Evolutionary conservation across 1,284 basidiomycete genomes (phyloP).

Genomic region (Cutaneotrichosporon sp.): DNA sequence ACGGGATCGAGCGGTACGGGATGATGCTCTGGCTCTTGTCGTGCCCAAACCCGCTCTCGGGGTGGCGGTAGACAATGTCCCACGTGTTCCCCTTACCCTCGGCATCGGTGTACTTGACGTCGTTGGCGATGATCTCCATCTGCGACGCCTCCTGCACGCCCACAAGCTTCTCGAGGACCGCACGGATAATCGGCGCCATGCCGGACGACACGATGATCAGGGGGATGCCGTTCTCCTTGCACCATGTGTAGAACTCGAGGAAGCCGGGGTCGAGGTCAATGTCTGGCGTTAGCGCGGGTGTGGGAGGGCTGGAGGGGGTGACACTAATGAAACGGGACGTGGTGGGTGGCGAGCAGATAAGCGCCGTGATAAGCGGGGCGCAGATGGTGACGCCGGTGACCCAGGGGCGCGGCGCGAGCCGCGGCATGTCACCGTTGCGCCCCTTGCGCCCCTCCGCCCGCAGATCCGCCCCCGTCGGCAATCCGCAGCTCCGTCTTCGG

Average conservation of each 20-base stretch:
- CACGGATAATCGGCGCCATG: slow-evolving; percentile 88
- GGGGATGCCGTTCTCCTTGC: slow-evolving; percentile 72
- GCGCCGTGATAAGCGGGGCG: not conserved
- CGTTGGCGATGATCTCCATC: slow-evolving; percentile 89
- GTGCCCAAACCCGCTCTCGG: slow-evolving; percentile 82
- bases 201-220: slow-evolving; percentile 94
- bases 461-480: not conserved
- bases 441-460: not conserved
- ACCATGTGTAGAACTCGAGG: slow-evolving; percentile 79
- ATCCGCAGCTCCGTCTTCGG: not conserved
- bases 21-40: slow-evolving; percentile 91
- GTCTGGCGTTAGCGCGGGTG: slow-evolving; percentile 58
- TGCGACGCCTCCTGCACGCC: slow-evolving; percentile 69
- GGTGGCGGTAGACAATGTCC: slow-evolving; percentile 85
- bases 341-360: not conserved
- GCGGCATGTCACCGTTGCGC: not conserved
- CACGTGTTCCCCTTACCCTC: slow-evolving; percentile 67
- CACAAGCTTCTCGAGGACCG: slow-evolving; percentile 73
- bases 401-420: not conserved
- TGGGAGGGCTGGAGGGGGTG: not conserved
- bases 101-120: slow-evolving; percentile 61
- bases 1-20: slow-evolving; percentile 70
- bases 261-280: slow-evolving; percentile 86
- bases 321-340: not conserved
- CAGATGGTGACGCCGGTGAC: not conserved